Evolutionary conservation across 345 rosid species (phyloP), one percentile per base, ranked within the genome.

Genomic region (Xanthoceras sorbifolium): DNA sequence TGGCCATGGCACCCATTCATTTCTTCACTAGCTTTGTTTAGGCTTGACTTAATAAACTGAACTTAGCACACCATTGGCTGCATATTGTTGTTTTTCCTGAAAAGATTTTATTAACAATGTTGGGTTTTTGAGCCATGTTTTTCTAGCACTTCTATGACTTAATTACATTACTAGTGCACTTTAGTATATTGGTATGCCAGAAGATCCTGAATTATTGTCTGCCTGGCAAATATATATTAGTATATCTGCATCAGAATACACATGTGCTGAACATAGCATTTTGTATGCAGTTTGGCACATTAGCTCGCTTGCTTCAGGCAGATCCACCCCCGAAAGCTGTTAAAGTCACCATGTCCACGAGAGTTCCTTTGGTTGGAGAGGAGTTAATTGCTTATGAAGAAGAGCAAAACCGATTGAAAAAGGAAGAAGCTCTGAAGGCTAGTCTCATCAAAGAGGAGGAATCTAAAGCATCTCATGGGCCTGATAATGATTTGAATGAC

Each of bases 251-350:
- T 50, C 28, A 64, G n/a, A 60, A 46, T 59, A 69, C 44, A 17
- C 29, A 52, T 59, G 71, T 31, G 25, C 59, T 78, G 14, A 71
- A 77, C 34, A 40, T 81, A 44, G 67, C 46, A 9, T 60, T 84
- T 64, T 62, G 14, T 64, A 73, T 86, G 85, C 84, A 96, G 99
- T 96, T 86, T 86, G 98, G 97, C 54, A 89, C 98, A 14, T 78
- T 96, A 85, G 97, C 99, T 78, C 98, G 99, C 72, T 90, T 88
- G 93, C 99, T 96, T 67, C 99, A 96, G 91, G 92, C 98, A 76
- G 89, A 94, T 85, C 98, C 99, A 80, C 98, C 99, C 80, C 99
- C 99, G 67, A 96, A 92, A 85, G 92, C 93, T 81, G 98, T 93
- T 72, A 96, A 96, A 91, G 94, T 96, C 69, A 92, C 86, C 69